Conservation (phyloP, 805 yeast genomes). For the Wickerhamiella qilinensis region DNA sequence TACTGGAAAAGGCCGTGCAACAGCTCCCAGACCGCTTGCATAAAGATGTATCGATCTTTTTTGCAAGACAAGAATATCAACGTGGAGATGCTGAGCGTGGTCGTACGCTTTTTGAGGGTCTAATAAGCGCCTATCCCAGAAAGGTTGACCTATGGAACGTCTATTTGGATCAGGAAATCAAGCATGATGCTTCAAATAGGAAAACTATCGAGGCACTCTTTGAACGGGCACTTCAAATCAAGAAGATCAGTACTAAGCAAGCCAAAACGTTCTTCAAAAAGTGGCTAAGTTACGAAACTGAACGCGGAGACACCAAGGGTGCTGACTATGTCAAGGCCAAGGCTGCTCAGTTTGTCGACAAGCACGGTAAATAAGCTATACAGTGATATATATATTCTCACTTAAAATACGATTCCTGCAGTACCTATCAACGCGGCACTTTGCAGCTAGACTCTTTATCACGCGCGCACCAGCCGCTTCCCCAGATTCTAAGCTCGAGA, state of each 20-base stretch:
- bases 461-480: too few species aligned
- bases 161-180: slow-evolving; percentile 84
- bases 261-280: slow-evolving; percentile 90
- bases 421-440: too few species aligned
- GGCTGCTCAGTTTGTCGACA: slow-evolving; percentile 61
- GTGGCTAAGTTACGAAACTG: slow-evolving; percentile 74
- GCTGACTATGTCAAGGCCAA: slow-evolving; percentile 77
- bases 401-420: too few species aligned
- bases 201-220: slow-evolving; percentile 60
- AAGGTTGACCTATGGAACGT: slow-evolving; percentile 91
- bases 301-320: slow-evolving; percentile 46
- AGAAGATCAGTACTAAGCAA: slow-evolving; percentile 65
- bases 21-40: slow-evolving; percentile 22
- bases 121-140: slow-evolving; percentile 77
- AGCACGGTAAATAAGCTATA: slow-evolving; percentile 3
- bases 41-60: slow-evolving; percentile 60
- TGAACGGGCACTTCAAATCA: slow-evolving; percentile 49
- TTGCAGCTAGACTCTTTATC: too few species aligned
- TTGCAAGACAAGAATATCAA: slow-evolving; percentile 71
- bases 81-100: slow-evolving; percentile 87
- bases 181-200: slow-evolving; percentile 36
- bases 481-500: too few species aligned
- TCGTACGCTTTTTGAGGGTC: slow-evolving; percentile 85
- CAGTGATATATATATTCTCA: neutral
- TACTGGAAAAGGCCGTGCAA: slow-evolving; percentile 61